These are phyloP conservation scores for Russula earlei DNA, from an alignment of 768 basidiomycete genomes.

Conservation along the genomic window DNA sequence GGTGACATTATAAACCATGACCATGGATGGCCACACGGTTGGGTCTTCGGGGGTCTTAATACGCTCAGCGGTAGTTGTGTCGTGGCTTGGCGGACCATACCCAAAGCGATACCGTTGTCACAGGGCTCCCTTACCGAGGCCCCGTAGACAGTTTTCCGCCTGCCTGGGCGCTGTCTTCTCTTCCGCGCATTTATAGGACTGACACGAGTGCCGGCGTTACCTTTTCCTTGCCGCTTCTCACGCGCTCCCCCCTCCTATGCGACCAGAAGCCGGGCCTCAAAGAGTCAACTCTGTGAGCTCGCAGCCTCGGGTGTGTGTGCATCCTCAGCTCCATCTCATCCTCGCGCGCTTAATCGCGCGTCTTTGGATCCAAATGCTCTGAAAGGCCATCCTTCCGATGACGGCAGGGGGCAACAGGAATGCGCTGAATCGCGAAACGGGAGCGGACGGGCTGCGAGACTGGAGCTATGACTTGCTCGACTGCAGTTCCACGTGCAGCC, in stretches of 20 bases:
- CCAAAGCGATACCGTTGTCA: too few species aligned
- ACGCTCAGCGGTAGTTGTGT: too few species aligned
- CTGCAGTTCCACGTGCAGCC: constrained; percentile 21
- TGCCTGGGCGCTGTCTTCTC: too few species aligned
- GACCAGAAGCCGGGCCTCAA: neutral
- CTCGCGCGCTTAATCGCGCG: neutral
- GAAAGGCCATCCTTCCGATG: constrained; percentile 1
- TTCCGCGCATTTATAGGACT: too few species aligned
- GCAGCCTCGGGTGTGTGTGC: constrained; percentile 6
- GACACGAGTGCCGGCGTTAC: neutral
- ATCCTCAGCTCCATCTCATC: too few species aligned
- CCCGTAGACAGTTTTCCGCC: too few species aligned
- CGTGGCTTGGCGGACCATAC: too few species aligned
- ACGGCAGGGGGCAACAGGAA: constrained; percentile 16
- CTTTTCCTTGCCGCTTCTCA: neutral
- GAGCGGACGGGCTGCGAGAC: constrained; percentile 26
- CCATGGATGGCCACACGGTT: too few species aligned
- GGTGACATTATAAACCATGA: too few species aligned
- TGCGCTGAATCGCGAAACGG: constrained; percentile 22
- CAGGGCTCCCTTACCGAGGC: too few species aligned
- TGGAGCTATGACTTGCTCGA: constrained; percentile 26
- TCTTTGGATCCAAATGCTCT: too few species aligned
- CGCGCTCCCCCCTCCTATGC: neutral
- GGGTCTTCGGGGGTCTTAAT: too few species aligned
- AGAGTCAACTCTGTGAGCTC: neutral